Conservation (phyloP, 495 filamentous ascomycete genomes). For the Clohesyomyces aquaticus region DNA sequence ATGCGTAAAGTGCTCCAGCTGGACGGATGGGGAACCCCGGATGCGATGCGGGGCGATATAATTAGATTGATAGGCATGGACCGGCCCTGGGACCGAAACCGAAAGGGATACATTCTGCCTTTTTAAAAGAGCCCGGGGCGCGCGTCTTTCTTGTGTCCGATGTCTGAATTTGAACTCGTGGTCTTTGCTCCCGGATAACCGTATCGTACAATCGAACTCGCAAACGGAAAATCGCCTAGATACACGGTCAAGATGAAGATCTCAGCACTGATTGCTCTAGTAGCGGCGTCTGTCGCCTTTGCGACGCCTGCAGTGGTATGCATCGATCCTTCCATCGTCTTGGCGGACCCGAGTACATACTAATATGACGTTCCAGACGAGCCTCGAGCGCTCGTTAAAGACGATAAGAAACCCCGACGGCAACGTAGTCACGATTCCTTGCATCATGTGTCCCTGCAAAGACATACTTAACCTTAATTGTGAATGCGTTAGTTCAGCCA, state of each 20-base stretch:
- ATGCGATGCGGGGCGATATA: conserved; percentile 2
- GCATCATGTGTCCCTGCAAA: conserved; percentile 29
- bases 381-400: conserved; percentile 23
- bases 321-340: not conserved
- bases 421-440: conserved; percentile 7
- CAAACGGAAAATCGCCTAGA: not conserved
- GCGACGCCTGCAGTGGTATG: conserved; percentile 32
- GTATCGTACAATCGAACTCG: not conserved
- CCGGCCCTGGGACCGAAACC: no score
- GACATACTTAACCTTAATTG: conserved; percentile 4
- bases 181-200: not conserved
- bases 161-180: not conserved
- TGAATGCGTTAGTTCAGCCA: conserved; percentile 21
- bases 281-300: conserved; percentile 15
- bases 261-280: conserved; percentile 14
- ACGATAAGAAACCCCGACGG: conserved; percentile 5
- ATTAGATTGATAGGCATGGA: conserved; percentile 33
- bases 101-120: conserved; percentile 3
- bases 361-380: conserved; percentile 7
- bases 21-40: no score
- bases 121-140: conserved; percentile 12
- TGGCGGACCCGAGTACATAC: not conserved
- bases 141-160: not conserved
- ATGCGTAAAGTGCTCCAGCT: no score
- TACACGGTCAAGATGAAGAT: conserved; percentile 26